phyloP scores from a whole-genome alignment of 768 basidiomycete species.

The Hysterangium stoloniferum region DNA sequence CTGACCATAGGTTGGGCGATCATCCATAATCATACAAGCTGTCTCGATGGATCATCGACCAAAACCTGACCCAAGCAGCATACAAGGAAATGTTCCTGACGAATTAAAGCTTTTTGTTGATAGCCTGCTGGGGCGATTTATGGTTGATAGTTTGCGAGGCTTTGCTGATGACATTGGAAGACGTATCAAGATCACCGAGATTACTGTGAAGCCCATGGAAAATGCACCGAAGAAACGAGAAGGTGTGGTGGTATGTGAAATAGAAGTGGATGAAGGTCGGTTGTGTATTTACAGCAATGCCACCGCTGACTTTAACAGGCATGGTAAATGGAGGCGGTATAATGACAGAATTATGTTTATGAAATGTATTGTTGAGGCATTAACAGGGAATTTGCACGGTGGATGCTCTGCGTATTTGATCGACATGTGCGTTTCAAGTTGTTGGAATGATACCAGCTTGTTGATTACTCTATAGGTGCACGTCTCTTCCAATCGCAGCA shows the following conservation, averaged over 20 bases:
- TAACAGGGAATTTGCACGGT: constrained; percentile 7
- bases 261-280: constrained; percentile 3
- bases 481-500: constrained; percentile 3
- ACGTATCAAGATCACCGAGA: background rate
- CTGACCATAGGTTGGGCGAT: no score
- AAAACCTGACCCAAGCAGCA: no score
- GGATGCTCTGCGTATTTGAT: constrained; percentile 10
- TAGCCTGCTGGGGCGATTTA: background rate
- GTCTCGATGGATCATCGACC: no score
- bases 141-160: background rate
- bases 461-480: constrained; percentile 1
- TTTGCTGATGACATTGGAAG: constrained; percentile 3
- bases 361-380: background rate
- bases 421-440: constrained; percentile 4
- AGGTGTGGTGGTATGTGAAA: constrained; percentile 5
- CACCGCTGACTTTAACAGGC: background rate
- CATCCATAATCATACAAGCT: no score
- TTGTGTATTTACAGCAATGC: background rate
- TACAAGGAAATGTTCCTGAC: constrained; percentile 7
- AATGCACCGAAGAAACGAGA: constrained; percentile 1
- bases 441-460: background rate
- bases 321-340: constrained; percentile 11
- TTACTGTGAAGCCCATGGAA: background rate
- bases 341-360: background rate
- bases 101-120: background rate